Base-by-base conservation (phyloP, 228 moss, liverwort and hornwort species). In the Sphagnum fallax region DNA sequence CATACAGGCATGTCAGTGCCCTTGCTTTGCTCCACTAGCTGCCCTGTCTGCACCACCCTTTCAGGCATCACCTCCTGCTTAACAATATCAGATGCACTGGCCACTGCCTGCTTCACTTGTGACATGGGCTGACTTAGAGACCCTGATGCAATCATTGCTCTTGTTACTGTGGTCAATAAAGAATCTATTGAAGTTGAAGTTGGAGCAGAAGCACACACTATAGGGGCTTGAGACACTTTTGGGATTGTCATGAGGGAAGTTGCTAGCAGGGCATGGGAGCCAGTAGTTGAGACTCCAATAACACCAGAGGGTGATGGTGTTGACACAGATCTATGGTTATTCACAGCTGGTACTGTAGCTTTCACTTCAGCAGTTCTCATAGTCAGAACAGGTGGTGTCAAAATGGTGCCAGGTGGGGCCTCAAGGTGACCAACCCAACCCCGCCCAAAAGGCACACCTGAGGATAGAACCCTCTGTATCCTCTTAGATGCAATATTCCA, bases 381-480 rank as follows among this genome's bases (percentile, higher is more conserved):
- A 65, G 47, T 14, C 10, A 65, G 12, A 4, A 48, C 13, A 7
- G 78, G 76, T 69, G 78, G 74, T 71, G 77, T 87, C 65, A 87
- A 83, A 72, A 87, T 74, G 48, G 83, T 87, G 76, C 86, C 86
- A 59, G 78, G 76, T 47, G 86, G 86, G 60, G 86, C 86, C 72
- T 87, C 86, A 16, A 75, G 74, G 71, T 80, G 83, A 72, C 90
- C 92, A 51, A 93, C 83, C 92, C 90, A 93, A n/a, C 90, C 90
- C 68, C 82, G 86, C 71, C 92, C 90, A 73, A 93, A 93, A 6
- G 90, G 84, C 69, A 88, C 81, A 53, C 74, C 76, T 53, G 93
- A 90, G 11, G 89, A 84, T 16, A 93, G 79, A 16, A 93, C 84
- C 70, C 83, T 86, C 73, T 92, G 88, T 69, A 98, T 80, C 83